Evolutionary conservation across 78 protist species (phyloP), one percentile per base, ranked within the genome.

Genomic region (Dictyostelium capitatum): DNA sequence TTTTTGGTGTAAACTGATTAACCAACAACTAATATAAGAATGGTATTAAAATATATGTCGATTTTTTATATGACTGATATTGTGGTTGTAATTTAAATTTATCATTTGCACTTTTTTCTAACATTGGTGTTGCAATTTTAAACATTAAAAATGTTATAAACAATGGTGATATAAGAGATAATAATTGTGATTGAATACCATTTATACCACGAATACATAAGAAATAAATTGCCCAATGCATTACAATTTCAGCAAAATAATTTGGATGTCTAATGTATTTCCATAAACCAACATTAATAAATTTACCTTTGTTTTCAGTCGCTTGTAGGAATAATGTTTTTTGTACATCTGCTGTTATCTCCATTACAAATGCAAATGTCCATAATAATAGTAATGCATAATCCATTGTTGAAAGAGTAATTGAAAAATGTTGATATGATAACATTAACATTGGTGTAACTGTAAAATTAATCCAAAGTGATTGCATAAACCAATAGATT

Each of bases 201-300:
- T 56, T 19, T 3, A 25, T 46, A 1, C 73, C 73, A 10, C 64
- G 30, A 41, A 53, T 20, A 57, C 82, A 70, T 17, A 83, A 47
- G 46, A 53, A 37, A 83, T 73, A 83, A 30, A 56, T 56, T 23
- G 10, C 14, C 47, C 47, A 46, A 23, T 70, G 82, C 53, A 83
- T 56, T 11, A 83, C 41, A 11, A 83, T 83, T 23, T 83, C 91
- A 5, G 81, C 48, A 1, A 83, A 32, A 25, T 83, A 83, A 48
- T 83, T 83, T 83, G 91, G 91, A 83, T 83, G 91, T 23, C 91
- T 17, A 50, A 77, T 17, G 1, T n/a, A 23, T 4, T 83, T 47
- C 91, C 91, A 83, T 25, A 83, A 20, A 10, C 91, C 91, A 46
- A 17, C n/a, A 15, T 25, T 25, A 0, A 83, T 83, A 50, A 50